Evolutionary conservation across 805 yeast species (phyloP), one percentile per base, ranked within the genome.

Genomic region (Maudiozyma barnettii): DNA sequence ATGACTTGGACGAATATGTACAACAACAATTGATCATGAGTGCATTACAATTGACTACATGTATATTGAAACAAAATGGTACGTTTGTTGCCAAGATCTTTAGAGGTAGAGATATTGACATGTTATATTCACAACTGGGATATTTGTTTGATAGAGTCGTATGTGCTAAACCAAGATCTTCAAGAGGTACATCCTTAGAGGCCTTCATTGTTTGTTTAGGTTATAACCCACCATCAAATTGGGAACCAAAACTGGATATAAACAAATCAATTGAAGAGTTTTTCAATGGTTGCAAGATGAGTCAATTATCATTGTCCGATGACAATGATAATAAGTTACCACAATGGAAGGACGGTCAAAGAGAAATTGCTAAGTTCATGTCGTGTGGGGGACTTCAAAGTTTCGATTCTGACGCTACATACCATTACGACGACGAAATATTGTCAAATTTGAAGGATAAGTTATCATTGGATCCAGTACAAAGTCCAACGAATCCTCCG

Each of bases 371-470:
- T 0, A 88, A 89, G n/a, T 91, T 91, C 57, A 71, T 93, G 49
- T 96, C 98, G 0, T 93, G 99, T 67, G 99, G 99, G 38, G 96
- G 89, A 58, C 72, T 93, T 48, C 74, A 80, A 39, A 84, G 84
- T 55, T 84, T 82, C 45, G 99, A 93, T 64, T 86, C 96, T 0
- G 99, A 93, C 67, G 99, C 99, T 0, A 91, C 98, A 0, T 93
- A 93, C 61, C 66, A 61, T 16, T 49, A 57, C 4, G 60, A 65
- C 58, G 64, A 42, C 9, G 67, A 48, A 6, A 16, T 44, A 2
- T 23, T 38, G 4, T 30, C 45, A 7, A 39, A 23, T 13, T 22
- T 48, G 3, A 48, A 48, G 9, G 45, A 36, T 16, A 43, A 47
- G 29, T 2, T 39, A 7, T 81, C 88, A 49, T 67, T 93, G 50